phyloP scores from a whole-genome alignment of 1,284 basidiomycete species.

The Singerocomus inundabilis region DNA sequence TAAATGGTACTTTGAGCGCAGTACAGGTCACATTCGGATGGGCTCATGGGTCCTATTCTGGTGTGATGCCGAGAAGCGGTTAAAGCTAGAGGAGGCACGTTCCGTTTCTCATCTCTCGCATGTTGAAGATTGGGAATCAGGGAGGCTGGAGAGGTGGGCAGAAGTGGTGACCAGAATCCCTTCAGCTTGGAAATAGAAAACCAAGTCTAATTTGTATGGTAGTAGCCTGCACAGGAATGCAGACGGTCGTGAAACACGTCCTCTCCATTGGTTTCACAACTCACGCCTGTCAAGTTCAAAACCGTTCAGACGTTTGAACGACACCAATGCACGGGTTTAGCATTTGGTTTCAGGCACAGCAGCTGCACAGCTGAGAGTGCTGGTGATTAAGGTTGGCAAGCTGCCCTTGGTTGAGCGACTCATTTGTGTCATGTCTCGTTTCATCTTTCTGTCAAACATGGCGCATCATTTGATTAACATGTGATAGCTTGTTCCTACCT shows the following conservation, averaged over 20 bases:
- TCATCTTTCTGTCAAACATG: no score
- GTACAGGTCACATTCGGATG: constrained; percentile 85
- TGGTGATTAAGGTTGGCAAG: no score
- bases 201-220: not conserved
- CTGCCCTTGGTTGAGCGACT: no score
- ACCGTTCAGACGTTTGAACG: not conserved
- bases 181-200: constrained; percentile 67
- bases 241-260: not conserved
- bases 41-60: constrained; percentile 93
- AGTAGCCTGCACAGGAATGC: not conserved
- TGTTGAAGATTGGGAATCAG: constrained; percentile 80
- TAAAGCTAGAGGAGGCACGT: constrained; percentile 64
- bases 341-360: no score
- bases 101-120: constrained; percentile 65
- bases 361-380: no score
- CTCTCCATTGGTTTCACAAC: not conserved
- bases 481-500: no score
- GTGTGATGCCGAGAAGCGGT: constrained; percentile 92
- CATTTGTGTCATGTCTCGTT: no score
- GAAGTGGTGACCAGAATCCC: constrained; percentile 74
- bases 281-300: not conserved
- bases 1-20: constrained; percentile 99
- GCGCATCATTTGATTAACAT: no score
- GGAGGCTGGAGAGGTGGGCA: constrained; percentile 75
- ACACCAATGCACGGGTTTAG: constrained; percentile 31